A percentile compares a stretch with the other conserved stretches of the same genome.
Conservation (phyloP, 2,329 filamentous ascomycete genomes). For the Claviceps humidiphila region DNA sequence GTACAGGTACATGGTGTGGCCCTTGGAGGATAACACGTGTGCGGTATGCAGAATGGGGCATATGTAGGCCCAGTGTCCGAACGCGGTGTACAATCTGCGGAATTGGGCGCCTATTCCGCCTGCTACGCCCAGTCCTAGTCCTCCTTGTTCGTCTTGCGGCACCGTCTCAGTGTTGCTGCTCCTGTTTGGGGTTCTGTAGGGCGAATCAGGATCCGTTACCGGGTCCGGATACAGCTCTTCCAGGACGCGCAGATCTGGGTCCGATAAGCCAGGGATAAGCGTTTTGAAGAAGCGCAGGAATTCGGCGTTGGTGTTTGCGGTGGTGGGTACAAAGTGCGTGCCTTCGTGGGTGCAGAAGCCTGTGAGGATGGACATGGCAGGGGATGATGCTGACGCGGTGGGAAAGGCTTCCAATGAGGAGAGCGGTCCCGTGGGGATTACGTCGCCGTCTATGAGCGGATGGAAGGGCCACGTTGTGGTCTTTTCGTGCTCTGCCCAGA, state of each 20-base stretch:
- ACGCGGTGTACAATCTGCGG: conserved; percentile 44
- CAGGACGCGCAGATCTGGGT: not conserved
- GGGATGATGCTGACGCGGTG: not conserved
- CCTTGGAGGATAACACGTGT: conserved; percentile 20
- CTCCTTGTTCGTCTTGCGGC: too few species aligned
- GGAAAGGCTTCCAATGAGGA: conserved; percentile 34
- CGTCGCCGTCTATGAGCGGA: conserved; percentile 48
- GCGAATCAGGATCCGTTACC: not conserved
- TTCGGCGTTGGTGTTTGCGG: conserved; percentile 31
- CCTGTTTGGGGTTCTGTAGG: not conserved
- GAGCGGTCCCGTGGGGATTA: conserved; percentile 45
- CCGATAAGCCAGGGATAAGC: conserved; percentile 44
- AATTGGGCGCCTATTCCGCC: conserved; percentile 33
- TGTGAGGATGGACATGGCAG: conserved; percentile 36
- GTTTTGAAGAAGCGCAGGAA: conserved; percentile 48
- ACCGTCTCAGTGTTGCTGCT: not conserved
- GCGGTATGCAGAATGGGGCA: conserved; percentile 50
- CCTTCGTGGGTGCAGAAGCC: conserved; percentile 63
- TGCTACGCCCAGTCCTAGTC: not conserved
- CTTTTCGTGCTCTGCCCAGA: conserved; percentile 30
- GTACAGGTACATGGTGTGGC: conserved; percentile 38
- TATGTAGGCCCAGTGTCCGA: conserved; percentile 52
- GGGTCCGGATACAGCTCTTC: not conserved
- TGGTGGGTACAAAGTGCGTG: conserved; percentile 44
- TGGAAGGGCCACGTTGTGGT: conserved; percentile 52